A percentile compares a stretch with the other conserved stretches of the same genome.
phyloP scores from a whole-genome alignment of 805 yeast species.

The Metschnikowia amazonensis region DNA sequence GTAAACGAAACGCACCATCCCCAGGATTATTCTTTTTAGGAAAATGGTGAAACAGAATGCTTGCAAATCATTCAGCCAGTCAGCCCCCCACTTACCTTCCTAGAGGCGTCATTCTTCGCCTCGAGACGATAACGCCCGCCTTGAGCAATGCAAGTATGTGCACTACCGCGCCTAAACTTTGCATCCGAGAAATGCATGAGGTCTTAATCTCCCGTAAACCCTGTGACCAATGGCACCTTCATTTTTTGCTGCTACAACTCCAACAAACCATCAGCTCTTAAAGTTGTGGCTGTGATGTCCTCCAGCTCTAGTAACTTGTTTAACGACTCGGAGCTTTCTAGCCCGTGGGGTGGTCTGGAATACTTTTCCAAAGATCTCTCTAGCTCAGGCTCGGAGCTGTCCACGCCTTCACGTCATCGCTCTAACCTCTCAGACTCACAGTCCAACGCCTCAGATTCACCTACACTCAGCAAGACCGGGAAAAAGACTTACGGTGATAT shows the following conservation, averaged over 20 bases:
- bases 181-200: not conserved
- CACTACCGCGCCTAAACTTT: constrained; percentile 4
- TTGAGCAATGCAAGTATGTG: constrained; percentile 2
- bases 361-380: constrained; percentile 3
- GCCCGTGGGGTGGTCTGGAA: not conserved
- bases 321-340: not conserved
- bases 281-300: not conserved
- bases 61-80: not conserved
- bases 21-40: too few relatives aligned
- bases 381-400: constrained; percentile 14
- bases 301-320: not conserved
- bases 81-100: not conserved
- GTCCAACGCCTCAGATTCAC: constrained; percentile 4
- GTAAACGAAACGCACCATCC: too few relatives aligned
- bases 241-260: not conserved
- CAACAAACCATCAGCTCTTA: not conserved
- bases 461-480: constrained; percentile 5
- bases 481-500: constrained; percentile 3
- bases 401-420: constrained; percentile 9
- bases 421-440: constrained; percentile 9
- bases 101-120: not conserved
- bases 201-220: not conserved
- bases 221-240: not conserved
- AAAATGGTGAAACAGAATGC: not conserved
- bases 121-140: constrained; percentile 1